These are phyloP conservation scores for Priceomyces castillae DNA, from an alignment of 805 yeast species.

Conservation along the genomic window DNA sequence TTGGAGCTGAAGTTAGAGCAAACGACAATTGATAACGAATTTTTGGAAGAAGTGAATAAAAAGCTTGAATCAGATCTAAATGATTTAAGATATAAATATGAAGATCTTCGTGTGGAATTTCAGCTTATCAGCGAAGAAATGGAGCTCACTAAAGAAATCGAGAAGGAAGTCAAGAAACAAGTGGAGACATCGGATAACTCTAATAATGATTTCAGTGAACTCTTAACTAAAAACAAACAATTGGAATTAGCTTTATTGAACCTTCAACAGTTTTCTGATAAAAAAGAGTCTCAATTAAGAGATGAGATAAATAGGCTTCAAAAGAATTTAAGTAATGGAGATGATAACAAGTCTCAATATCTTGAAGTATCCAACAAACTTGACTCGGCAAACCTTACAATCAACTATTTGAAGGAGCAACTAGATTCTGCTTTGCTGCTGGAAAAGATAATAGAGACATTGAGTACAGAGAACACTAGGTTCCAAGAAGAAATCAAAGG, in stretches of 20 bases:
- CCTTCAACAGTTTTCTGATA: conserved; percentile 24
- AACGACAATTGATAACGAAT: conserved; percentile 44
- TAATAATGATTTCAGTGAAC: conserved; percentile 16
- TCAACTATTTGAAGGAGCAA: conserved; percentile 27
- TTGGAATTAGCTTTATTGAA: conserved; percentile 43
- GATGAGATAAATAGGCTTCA: conserved; percentile 16
- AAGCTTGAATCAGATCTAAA: conserved; percentile 23
- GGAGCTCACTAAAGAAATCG: conserved; percentile 36
- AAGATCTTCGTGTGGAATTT: conserved; percentile 27
- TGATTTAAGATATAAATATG: conserved; percentile 26
- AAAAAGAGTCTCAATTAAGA: conserved; percentile 22
- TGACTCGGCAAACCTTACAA: conserved; percentile 20
- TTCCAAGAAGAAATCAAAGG: conserved; percentile 29
- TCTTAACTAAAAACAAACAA: conserved; percentile 32
- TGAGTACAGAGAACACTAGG: conserved; percentile 35
- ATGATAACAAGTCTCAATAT: neutral
- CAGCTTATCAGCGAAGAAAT: conserved; percentile 34
- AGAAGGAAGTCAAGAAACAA: conserved; percentile 24
- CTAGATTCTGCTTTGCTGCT: conserved; percentile 34
- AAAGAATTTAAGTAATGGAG: neutral
- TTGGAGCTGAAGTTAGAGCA: conserved; percentile 28
- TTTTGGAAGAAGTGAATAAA: conserved; percentile 32
- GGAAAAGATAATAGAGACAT: conserved; percentile 33
- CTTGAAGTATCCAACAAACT: neutral
- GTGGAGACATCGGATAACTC: conserved; percentile 12